Evolutionary conservation across 176 grass and related monocot species (phyloP).

Genomic region (Typha latifolia): DNA sequence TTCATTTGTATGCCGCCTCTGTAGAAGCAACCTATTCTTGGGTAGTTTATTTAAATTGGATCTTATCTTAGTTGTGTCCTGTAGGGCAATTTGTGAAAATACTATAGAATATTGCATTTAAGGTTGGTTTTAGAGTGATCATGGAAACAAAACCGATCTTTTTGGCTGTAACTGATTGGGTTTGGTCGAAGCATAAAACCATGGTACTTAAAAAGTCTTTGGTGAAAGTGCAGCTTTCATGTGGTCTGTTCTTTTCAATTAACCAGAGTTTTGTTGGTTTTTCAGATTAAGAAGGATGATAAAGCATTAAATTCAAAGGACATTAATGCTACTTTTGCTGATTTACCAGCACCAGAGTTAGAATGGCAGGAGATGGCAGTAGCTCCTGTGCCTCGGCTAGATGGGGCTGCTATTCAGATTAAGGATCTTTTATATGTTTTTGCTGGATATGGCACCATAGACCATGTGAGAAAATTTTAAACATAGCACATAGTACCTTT

Average conservation of each 20-base stretch:
- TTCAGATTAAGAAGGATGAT: slow-evolving; percentile 42
- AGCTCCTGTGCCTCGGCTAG: slow-evolving; percentile 79
- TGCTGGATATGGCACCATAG: slow-evolving; percentile 97
- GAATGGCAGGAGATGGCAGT: slow-evolving; percentile 82
- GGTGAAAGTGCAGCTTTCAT: not conserved
- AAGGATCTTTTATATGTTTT: slow-evolving; percentile 89
- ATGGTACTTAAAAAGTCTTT: too few species aligned
- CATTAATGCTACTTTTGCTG: slow-evolving; percentile 86
- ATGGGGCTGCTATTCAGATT: slow-evolving; percentile 91
- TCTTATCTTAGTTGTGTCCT: too few species aligned
- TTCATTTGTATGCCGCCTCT: too few species aligned
- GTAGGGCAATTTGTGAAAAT: too few species aligned
- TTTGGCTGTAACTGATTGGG: too few species aligned
- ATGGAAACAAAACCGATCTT: too few species aligned
- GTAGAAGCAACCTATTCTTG: too few species aligned
- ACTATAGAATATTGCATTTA: too few species aligned
- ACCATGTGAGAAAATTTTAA: slow-evolving; percentile 56
- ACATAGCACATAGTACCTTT: slow-evolving; percentile 11
- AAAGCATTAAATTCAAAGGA: slow-evolving; percentile 31
- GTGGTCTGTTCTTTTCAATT: not conserved
- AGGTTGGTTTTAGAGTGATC: too few species aligned
- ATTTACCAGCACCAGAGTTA: slow-evolving; percentile 57
- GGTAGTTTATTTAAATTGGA: too few species aligned
- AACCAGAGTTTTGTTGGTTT: slow-evolving; percentile 10
- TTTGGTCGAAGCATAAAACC: too few species aligned